Conservation (phyloP, 192 early-diverging fungal species). For the Phlyctochytrium arcticum region DNA sequence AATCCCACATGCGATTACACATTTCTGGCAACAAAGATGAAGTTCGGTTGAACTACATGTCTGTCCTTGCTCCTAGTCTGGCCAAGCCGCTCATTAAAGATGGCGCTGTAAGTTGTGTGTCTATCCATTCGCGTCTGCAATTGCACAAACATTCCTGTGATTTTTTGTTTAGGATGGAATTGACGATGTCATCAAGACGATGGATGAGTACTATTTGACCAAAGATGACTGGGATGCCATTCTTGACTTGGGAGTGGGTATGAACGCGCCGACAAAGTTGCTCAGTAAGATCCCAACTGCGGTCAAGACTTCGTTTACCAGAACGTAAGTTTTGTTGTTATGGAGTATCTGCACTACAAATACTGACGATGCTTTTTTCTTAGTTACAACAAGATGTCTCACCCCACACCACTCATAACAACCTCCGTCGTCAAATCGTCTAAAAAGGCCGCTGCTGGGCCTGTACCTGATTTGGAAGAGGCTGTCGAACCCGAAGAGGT, state of each 20-base stretch:
- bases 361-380: constrained; percentile 1
- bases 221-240: constrained; percentile 87
- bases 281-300: constrained; percentile 54
- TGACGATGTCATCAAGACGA: constrained; percentile 67
- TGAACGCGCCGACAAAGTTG: constrained; percentile 45
- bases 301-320: constrained; percentile 76
- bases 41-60: constrained; percentile 82
- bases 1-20: constrained; percentile 78
- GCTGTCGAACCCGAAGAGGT: constrained; percentile 54
- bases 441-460: constrained; percentile 14
- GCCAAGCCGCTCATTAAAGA: constrained; percentile 49
- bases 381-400: constrained; percentile 61
- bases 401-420: constrained; percentile 60
- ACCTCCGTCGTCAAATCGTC: constrained; percentile 26
- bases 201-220: constrained; percentile 91
- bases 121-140: no score
- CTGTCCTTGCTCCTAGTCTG: constrained; percentile 55
- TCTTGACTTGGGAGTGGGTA: constrained; percentile 69
- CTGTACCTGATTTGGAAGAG: constrained; percentile 55
- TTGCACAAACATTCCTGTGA: no score
- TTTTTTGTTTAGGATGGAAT: constrained; percentile 49
- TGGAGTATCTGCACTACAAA: neutral
- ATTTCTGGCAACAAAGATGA: constrained; percentile 82
- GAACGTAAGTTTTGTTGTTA: constrained; percentile 19
- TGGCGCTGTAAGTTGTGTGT: constrained; percentile 21